phyloP scores from a whole-genome alignment of 305 asterid genomes.

The Solanum hybrid region DNA sequence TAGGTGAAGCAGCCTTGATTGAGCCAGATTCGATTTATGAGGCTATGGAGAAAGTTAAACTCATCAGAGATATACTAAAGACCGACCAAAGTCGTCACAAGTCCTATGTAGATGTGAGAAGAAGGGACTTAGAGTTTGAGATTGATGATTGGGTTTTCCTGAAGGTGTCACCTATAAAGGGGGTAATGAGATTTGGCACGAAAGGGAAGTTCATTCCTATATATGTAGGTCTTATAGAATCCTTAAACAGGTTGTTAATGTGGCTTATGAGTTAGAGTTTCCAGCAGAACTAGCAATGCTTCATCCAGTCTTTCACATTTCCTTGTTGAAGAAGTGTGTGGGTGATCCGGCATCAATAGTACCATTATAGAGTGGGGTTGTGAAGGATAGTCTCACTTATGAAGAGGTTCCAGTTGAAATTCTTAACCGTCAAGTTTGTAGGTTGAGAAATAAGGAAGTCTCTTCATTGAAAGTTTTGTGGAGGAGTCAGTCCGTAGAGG shows the following conservation, averaged over 20 bases:
- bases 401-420: neutral
- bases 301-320: neutral
- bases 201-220: neutral
- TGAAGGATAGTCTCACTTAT: neutral
- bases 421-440: neutral
- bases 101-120: neutral
- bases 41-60: neutral
- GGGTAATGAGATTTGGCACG: neutral
- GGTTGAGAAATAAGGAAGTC: neutral
- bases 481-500: neutral
- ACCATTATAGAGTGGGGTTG: neutral
- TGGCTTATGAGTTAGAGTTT: neutral
- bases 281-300: neutral
- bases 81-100: neutral
- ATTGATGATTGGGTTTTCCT: neutral
- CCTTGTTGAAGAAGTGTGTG: neutral
- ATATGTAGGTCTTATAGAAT: neutral
- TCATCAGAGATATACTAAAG: neutral
- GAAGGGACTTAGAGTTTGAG: neutral
- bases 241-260: neutral
- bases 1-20: neutral
- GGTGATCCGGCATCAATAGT: neutral
- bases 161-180: neutral
- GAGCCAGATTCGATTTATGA: neutral
- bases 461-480: neutral